These are phyloP conservation scores for Tritrichomonas musculus DNA, from an alignment of 208 protist genomes.

Conservation along the genomic window DNA sequence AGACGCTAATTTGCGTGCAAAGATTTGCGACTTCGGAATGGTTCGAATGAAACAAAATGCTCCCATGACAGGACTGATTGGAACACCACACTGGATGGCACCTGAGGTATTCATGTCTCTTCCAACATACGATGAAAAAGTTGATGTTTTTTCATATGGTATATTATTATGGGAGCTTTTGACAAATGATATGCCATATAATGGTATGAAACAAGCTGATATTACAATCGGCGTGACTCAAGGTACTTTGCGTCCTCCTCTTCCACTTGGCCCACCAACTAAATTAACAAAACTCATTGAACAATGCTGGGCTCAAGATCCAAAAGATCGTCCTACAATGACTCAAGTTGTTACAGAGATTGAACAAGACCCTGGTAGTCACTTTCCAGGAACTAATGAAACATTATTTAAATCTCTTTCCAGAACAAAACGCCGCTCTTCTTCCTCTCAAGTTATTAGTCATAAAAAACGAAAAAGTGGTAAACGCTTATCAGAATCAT, in stretches of 20 bases:
- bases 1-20: neutral
- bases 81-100: constrained; percentile 27
- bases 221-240: neutral
- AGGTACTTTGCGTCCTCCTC: neutral
- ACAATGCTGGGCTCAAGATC: neutral
- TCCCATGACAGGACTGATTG: constrained; percentile 17
- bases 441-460: no score
- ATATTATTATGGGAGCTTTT: constrained; percentile 55
- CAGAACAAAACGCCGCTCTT: no score
- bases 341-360: neutral
- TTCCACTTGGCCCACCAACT: neutral
- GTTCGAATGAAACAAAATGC: neutral
- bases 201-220: neutral
- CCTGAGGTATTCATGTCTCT: constrained; percentile 4
- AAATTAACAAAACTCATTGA: neutral
- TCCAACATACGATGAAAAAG: constrained; percentile 44
- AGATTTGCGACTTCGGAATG: neutral
- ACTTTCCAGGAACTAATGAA: constrained; percentile 16
- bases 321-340: neutral
- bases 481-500: no score
- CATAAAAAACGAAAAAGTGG: no score
- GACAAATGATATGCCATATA: constrained; percentile 44
- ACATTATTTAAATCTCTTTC: neutral
- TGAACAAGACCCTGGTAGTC: neutral
- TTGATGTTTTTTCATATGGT: constrained; percentile 53